These are phyloP conservation scores for Colletotrichum navitas DNA, from an alignment of 2,329 filamentous ascomycete species.

Conservation along the genomic window DNA sequence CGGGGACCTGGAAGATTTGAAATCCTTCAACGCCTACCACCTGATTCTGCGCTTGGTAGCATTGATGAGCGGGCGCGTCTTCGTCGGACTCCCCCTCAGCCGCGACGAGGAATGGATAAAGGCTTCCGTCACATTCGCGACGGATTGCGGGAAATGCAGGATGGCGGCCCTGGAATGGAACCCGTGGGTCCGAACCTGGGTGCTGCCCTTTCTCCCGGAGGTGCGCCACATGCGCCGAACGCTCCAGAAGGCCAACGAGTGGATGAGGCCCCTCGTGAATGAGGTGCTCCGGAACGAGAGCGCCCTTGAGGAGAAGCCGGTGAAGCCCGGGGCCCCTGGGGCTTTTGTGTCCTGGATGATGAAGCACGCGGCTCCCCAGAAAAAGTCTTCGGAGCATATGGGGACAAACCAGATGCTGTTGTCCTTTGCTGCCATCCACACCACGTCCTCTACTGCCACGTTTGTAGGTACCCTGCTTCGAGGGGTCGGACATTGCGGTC, in stretches of 20 bases:
- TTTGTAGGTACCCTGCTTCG: conserved; percentile 44
- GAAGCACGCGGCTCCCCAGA: conserved; percentile 44
- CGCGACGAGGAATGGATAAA: conserved; percentile 48
- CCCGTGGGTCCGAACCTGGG: conserved; percentile 21
- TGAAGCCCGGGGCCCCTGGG: conserved; percentile 48
- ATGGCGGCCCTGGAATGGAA: conserved; percentile 25
- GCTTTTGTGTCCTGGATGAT: conserved; percentile 58
- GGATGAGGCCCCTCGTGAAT: conserved; percentile 30
- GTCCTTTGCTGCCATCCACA: conserved; percentile 55
- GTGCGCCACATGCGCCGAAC: conserved; percentile 20
- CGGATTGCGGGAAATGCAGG: conserved; percentile 35
- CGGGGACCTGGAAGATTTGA: conserved; percentile 40
- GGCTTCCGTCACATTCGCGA: conserved; percentile 47
- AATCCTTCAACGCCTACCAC: conserved; percentile 43
- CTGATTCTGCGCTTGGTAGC: conserved; percentile 47
- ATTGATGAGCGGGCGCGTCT: conserved; percentile 47
- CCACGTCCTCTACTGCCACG: conserved; percentile 48
- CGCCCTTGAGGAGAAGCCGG: conserved; percentile 41
- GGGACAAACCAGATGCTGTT: conserved; percentile 33
- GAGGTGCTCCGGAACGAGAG: conserved; percentile 12
- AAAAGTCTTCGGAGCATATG: conserved; percentile 18
- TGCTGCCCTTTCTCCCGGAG: conserved; percentile 25
- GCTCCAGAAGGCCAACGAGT: conserved; percentile 17
- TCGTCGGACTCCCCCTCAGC: conserved; percentile 48
- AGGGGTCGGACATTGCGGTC: conserved; percentile 17